phyloP scores from a whole-genome alignment of 2,329 filamentous ascomycete species.

The Cyphellophora europaea region DNA sequence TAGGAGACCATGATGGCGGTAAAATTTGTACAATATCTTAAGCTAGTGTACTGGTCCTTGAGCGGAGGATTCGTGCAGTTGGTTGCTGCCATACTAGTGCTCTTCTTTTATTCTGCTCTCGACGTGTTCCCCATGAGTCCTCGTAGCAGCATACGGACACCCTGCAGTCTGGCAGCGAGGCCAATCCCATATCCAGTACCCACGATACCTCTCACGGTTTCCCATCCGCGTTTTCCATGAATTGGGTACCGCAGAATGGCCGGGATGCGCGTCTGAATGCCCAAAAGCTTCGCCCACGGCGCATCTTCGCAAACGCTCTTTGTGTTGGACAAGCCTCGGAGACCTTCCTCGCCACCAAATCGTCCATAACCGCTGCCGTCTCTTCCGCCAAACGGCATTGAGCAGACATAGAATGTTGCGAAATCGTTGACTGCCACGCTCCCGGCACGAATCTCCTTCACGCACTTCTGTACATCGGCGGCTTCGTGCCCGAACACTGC shows the following conservation, averaged over 20 bases:
- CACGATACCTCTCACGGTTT: slow-evolving; percentile 15
- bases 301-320: slow-evolving; percentile 81
- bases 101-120: too few species aligned
- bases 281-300: slow-evolving; percentile 41
- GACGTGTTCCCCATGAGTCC: too few species aligned
- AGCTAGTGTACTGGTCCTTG: too few species aligned
- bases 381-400: slow-evolving; percentile 79
- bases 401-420: slow-evolving; percentile 83
- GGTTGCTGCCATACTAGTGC: too few species aligned
- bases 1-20: too few species aligned
- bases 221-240: slow-evolving; percentile 41
- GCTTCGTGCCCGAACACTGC: slow-evolving; percentile 72
- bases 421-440: slow-evolving; percentile 98
- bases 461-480: slow-evolving; percentile 53
- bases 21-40: too few species aligned
- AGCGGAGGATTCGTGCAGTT: too few species aligned
- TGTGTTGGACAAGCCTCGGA: slow-evolving; percentile 73
- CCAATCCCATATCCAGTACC: slow-evolving; percentile 14
- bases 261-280: slow-evolving; percentile 70
- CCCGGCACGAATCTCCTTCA: slow-evolving; percentile 63
- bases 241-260: slow-evolving; percentile 75
- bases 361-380: slow-evolving; percentile 83
- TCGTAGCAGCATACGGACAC: too few species aligned
- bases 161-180: slow-evolving; percentile 7
- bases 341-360: slow-evolving; percentile 83